Conservation (phyloP, 75 land plant species). For the Pinus taeda region DNA sequence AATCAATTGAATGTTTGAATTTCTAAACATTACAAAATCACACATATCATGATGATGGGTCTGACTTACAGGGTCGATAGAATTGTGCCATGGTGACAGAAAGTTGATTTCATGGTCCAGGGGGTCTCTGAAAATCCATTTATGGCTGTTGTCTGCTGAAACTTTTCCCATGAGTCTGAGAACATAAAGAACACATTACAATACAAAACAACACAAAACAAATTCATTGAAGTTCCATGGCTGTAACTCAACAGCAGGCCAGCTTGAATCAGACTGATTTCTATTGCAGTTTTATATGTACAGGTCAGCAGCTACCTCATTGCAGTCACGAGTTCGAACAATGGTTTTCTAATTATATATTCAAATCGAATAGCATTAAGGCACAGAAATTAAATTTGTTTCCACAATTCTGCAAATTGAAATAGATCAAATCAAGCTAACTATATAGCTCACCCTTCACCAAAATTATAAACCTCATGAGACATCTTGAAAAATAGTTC, state of each 20-base stretch:
- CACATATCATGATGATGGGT: too few relatives aligned
- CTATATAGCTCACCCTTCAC: slow-evolving; percentile 46
- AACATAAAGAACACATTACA: background rate
- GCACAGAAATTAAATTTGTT: background rate
- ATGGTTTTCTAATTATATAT: background rate
- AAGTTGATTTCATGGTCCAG: slow-evolving; percentile 69
- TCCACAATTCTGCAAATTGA: background rate
- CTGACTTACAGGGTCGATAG: slow-evolving; percentile 72
- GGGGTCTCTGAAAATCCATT: slow-evolving; percentile 85
- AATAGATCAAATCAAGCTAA: background rate
- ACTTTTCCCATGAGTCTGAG: slow-evolving; percentile 92
- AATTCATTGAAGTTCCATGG: too few relatives aligned
- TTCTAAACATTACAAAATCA: too few relatives aligned
- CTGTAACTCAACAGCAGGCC: too few relatives aligned
- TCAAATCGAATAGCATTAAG: too few relatives aligned
- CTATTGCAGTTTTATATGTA: background rate
- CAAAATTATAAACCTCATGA: slow-evolving; percentile 54
- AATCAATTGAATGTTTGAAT: too few relatives aligned
- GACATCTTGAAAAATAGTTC: slow-evolving; percentile 53
- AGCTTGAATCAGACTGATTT: too few relatives aligned
- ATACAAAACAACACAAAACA: background rate
- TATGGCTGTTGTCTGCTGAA: slow-evolving; percentile 91
- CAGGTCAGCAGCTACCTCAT: background rate
- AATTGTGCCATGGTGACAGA: slow-evolving; percentile 79
- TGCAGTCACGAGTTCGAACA: background rate